Evolutionary conservation across 331 rosid genomes (phyloP), one percentile per base, ranked within the genome.

Genomic region (Quercus phellos): DNA sequence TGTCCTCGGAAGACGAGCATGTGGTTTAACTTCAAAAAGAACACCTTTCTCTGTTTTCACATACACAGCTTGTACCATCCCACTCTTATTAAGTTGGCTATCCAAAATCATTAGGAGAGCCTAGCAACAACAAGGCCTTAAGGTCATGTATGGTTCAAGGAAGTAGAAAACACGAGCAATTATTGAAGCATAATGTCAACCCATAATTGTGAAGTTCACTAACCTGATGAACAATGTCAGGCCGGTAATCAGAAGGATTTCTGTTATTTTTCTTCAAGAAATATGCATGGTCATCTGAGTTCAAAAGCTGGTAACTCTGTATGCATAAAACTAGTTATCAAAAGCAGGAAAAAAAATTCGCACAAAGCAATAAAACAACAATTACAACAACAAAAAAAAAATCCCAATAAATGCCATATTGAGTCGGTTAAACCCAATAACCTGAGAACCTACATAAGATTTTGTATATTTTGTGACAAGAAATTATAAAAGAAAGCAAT

Each of bases 1-100:
- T n/a, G 98, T 94, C 80, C 98, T 89, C 4, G 98, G 98, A 67
- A 94, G 84, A 17, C 97, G 97, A 78, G 86, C 94, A 80, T 74
- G 61, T 24, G 94, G 94, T 55, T 89, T 94, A 67, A 94, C 87
- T 89, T 94, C 97, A 56, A 94, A 84, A 34, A 91, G 95, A 76
- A 85, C 87, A 46, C 96, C 94, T 71, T 85, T 87, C 53, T 89
- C 97, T 4, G 98, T 94, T 83, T 80, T 90, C 68, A 94, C 89
- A 77, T 94, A 94, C 26, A 94, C 93, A 43, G 81, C 84, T 69
- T 72, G 81, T 89, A 94, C 77, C 85, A 88, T 94, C 76, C 96
- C 96, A 54, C 97, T 90, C 78, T 94, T 94, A 75, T 90, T 90
- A 12, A 94, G 75, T 7, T 94, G 94, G 85, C 97, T 94, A 78